Percentiles rank a stretch among this genome's conserved stretches.
phyloP scores from a whole-genome alignment of 192 early-diverging fungal species.

The Coemansia sp. region DNA sequence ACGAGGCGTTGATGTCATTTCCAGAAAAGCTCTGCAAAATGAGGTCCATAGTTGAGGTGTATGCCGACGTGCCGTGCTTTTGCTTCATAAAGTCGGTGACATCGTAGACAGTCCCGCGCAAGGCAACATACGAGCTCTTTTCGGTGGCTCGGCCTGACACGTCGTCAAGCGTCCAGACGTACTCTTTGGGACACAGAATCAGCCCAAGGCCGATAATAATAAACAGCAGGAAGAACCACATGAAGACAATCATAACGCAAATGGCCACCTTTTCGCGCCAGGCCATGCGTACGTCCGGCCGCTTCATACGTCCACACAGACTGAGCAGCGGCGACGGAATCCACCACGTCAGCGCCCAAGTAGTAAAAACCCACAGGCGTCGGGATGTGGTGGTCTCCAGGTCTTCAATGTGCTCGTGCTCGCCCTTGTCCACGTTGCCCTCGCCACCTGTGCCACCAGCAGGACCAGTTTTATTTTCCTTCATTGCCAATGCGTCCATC shows the following conservation, averaged over 20 bases:
- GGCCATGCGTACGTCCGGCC: constrained; percentile 90
- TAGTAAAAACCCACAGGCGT: constrained; percentile 31
- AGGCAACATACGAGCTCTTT: constrained; percentile 56
- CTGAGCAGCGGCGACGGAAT: constrained; percentile 40
- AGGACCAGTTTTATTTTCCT: constrained; percentile 5
- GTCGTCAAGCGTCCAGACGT: constrained; percentile 68
- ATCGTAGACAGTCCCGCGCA: constrained; percentile 82
- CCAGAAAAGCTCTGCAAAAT: constrained; percentile 52
- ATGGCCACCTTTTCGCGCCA: constrained; percentile 93
- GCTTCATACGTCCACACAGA: constrained; percentile 69
- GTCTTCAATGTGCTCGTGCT: constrained; percentile 43
- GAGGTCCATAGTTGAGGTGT: constrained; percentile 28
- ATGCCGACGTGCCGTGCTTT: constrained; percentile 56
- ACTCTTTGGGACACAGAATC: constrained; percentile 69
- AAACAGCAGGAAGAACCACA: constrained; percentile 82
- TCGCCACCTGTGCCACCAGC: constrained; percentile 43
- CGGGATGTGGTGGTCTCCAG: constrained; percentile 34
- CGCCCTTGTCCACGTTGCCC: constrained; percentile 30
- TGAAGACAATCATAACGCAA: constrained; percentile 82
- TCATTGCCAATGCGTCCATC: constrained; percentile 29
- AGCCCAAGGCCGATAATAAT: constrained; percentile 79
- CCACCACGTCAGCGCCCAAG: constrained; percentile 53
- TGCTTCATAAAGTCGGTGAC: constrained; percentile 54
- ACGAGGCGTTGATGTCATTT: constrained; percentile 56
- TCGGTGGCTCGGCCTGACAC: constrained; percentile 56